Evolutionary conservation across 305 asterid genomes (phyloP).

Genomic region (Petunia hybrid): DNA sequence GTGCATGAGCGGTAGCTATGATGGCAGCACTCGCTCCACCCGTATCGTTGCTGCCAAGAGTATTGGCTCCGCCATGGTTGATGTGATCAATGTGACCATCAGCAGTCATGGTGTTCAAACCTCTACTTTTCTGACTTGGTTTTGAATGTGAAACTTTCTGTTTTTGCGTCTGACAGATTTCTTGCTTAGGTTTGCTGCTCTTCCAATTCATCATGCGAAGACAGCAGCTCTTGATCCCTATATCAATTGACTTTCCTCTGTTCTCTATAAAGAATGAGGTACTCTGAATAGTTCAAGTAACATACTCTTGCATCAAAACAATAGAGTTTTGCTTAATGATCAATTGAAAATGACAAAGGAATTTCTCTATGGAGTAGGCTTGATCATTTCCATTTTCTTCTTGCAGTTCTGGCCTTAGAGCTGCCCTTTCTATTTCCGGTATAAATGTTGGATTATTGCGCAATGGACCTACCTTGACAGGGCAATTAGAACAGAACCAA

Average conservation of each 20-base stretch:
- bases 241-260: constrained; percentile 2
- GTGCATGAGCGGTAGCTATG: background rate
- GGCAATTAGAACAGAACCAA: background rate
- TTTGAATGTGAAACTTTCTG: background rate
- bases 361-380: background rate
- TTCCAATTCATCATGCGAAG: constrained; percentile 6
- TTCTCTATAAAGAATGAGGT: background rate
- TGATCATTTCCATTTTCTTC: background rate
- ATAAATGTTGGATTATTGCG: background rate
- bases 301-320: background rate
- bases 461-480: constrained; percentile 1
- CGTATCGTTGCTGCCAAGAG: background rate
- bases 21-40: background rate
- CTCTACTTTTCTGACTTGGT: background rate
- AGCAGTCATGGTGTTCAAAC: background rate
- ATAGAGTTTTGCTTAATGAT: background rate
- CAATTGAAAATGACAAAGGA: background rate
- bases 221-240: background rate
- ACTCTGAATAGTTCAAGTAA: background rate
- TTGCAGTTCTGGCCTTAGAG: background rate
- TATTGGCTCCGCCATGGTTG: background rate
- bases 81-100: background rate
- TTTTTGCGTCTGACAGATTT: background rate
- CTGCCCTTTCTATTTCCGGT: background rate
- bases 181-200: constrained; percentile 9